Conservation (phyloP, 495 filamentous ascomycete genomes). For the Penicillium canescens region DNA sequence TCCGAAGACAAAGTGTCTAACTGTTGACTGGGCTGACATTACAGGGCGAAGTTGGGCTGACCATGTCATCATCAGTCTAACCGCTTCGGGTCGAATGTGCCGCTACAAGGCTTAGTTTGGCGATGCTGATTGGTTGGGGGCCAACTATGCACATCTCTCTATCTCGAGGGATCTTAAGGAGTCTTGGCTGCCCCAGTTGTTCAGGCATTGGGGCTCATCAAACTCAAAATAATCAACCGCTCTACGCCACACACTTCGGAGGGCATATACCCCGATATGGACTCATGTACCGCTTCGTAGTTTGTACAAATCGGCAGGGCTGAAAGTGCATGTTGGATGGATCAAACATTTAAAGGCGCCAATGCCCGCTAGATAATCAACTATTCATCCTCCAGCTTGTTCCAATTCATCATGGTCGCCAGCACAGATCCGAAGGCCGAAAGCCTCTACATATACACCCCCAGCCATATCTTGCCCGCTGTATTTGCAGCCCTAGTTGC, state of each 20-base stretch:
- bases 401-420: slow-evolving; percentile 7
- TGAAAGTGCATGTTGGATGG: too few relatives aligned
- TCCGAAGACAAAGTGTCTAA: not conserved
- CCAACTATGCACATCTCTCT: too few relatives aligned
- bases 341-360: not conserved
- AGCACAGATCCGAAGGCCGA: not conserved
- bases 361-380: not conserved
- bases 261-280: slow-evolving; percentile 2
- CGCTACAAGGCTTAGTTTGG: slow-evolving; percentile 11
- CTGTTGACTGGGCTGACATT: too few relatives aligned
- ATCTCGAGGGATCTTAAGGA: too few relatives aligned
- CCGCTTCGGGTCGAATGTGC: slow-evolving; percentile 16
- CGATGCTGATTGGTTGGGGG: not conserved
- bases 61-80: slow-evolving; percentile 9
- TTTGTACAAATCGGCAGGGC: not conserved
- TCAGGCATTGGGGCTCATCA: too few relatives aligned
- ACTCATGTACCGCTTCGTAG: slow-evolving; percentile 5
- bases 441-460: slow-evolving; percentile 31
- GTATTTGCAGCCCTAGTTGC: slow-evolving; percentile 39
- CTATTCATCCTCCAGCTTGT: not conserved
- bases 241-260: not conserved
- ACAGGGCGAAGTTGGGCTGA: too few relatives aligned
- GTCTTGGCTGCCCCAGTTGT: too few relatives aligned
- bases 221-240: too few relatives aligned
- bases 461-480: slow-evolving; percentile 40